Percentiles rank a stretch among this genome's conserved stretches.
Evolutionary conservation across 768 basidiomycete genomes (phyloP).

Genomic region (Tricholoma sp.): DNA sequence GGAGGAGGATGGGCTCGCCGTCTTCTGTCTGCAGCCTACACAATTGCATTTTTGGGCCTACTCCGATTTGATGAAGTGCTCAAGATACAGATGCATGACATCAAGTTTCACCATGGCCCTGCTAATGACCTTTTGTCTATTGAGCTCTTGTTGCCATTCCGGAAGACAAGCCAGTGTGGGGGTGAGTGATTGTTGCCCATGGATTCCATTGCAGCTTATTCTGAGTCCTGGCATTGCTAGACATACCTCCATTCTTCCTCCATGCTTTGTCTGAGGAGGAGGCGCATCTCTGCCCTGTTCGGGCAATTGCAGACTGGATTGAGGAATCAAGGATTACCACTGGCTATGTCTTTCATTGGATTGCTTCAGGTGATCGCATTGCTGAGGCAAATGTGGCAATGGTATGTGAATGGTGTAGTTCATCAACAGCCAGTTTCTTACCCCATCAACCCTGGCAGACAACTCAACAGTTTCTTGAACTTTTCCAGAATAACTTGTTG

Average conservation of each 20-base stretch:
- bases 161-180: constrained; percentile 26
- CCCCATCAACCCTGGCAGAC: constrained; percentile 20
- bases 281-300: too few species aligned
- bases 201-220: too few species aligned
- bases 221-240: too few species aligned
- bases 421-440: background rate
- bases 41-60: constrained; percentile 26
- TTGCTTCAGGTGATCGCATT: too few species aligned
- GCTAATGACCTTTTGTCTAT: too few species aligned
- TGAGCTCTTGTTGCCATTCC: constrained; percentile 19
- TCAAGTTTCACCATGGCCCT: too few species aligned
- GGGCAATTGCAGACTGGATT: too few species aligned
- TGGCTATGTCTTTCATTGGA: too few species aligned
- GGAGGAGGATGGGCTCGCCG: constrained; percentile 22
- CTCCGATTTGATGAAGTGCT: constrained; percentile 28
- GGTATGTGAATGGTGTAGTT: constrained; percentile 11
- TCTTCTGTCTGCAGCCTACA: constrained; percentile 26
- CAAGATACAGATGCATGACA: constrained; percentile 22
- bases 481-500: constrained; percentile 34
- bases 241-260: too few species aligned
- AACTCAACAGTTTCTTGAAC: constrained; percentile 30
- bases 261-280: too few species aligned
- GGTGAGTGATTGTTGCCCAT: too few species aligned
- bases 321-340: too few species aligned
- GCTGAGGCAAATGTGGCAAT: constrained; percentile 17